Conservation (phyloP, 2,329 filamentous ascomycete genomes). For the Myriangium duriaei region DNA sequence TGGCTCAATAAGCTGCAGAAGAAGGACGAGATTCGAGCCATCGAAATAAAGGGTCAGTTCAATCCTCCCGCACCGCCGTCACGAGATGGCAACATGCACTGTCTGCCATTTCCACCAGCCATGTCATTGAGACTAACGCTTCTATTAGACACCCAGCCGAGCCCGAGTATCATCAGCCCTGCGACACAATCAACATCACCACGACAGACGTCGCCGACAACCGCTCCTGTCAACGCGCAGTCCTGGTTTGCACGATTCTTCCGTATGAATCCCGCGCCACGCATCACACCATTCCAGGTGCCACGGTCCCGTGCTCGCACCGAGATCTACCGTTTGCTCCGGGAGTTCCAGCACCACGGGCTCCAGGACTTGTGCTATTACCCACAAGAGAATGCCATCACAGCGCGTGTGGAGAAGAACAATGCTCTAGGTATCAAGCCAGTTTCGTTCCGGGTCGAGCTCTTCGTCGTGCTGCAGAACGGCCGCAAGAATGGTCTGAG, state of each 20-base stretch:
- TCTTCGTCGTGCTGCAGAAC: slow-evolving; percentile 82
- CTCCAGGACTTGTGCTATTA: slow-evolving; percentile 68
- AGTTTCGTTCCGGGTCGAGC: slow-evolving; percentile 75
- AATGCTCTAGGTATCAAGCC: slow-evolving; percentile 78
- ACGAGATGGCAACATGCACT: background rate
- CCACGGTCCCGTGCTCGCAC: slow-evolving; percentile 61
- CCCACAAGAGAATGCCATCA: slow-evolving; percentile 66
- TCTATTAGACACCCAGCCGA: slow-evolving; percentile 2
- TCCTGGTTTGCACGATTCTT: slow-evolving; percentile 87
- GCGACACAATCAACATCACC: slow-evolving; percentile 1
- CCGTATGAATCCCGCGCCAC: slow-evolving; percentile 70
- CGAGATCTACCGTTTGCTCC: slow-evolving; percentile 62
- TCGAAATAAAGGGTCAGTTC: slow-evolving; percentile 24
- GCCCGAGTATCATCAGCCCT: slow-evolving; percentile 5
- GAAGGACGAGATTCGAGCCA: slow-evolving; percentile 29
- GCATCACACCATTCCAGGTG: slow-evolving; percentile 62
- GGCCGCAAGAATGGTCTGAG: slow-evolving; percentile 63
- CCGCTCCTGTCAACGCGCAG: slow-evolving; percentile 22
- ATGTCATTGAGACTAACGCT: slow-evolving; percentile 1
- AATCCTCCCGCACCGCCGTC: background rate
- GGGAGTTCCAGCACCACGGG: slow-evolving; percentile 66
- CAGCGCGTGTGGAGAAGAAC: slow-evolving; percentile 58
- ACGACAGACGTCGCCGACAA: slow-evolving; percentile 15
- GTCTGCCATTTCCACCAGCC: background rate
- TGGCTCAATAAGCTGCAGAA: slow-evolving; percentile 43